Conservation (phyloP, 495 filamentous ascomycete genomes). For the Parathielavia appendiculata region DNA sequence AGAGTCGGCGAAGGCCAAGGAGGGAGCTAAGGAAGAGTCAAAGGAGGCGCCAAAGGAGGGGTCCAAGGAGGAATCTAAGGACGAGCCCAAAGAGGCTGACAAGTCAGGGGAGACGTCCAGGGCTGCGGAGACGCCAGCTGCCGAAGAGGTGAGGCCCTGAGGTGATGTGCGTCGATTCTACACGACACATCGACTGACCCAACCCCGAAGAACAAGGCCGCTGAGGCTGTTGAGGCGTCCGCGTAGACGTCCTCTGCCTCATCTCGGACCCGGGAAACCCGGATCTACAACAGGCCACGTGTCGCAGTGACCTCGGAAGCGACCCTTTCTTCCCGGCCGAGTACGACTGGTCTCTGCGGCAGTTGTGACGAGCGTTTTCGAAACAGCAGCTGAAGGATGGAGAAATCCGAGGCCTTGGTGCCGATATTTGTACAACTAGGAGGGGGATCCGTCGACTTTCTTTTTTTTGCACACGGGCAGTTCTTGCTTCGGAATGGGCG, state of each 20-base stretch:
- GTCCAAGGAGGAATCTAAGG: slow-evolving; percentile 25
- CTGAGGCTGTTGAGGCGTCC: slow-evolving; percentile 27
- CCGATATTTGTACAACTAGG: slow-evolving; percentile 22
- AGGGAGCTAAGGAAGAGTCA: slow-evolving; percentile 40
- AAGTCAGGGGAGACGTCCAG: slow-evolving; percentile 13
- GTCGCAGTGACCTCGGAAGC: not conserved
- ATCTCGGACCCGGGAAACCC: not conserved
- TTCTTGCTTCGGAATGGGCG: slow-evolving; percentile 4
- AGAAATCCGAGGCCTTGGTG: too few species aligned
- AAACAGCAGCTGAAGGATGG: not conserved
- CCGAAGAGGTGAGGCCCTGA: slow-evolving; percentile 31
- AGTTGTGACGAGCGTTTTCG: not conserved
- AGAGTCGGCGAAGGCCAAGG: slow-evolving; percentile 48
- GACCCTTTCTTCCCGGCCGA: not conserved
- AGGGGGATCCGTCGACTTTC: slow-evolving; percentile 1
- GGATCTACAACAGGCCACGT: not conserved
- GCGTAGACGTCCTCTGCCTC: slow-evolving; percentile 13
- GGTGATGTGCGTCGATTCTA: not conserved
- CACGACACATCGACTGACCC: not conserved
- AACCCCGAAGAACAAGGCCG: slow-evolving; percentile 16
- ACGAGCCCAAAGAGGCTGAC: slow-evolving; percentile 20
- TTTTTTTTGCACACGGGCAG: slow-evolving; percentile 6
- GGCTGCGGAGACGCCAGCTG: slow-evolving; percentile 28
- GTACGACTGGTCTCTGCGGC: not conserved
- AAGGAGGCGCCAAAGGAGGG: slow-evolving; percentile 31